Evolutionary conservation across 352 stramenopile genomes (phyloP), one percentile per base, ranked within the genome.

Genomic region (Globisporangium heterothallicum): DNA sequence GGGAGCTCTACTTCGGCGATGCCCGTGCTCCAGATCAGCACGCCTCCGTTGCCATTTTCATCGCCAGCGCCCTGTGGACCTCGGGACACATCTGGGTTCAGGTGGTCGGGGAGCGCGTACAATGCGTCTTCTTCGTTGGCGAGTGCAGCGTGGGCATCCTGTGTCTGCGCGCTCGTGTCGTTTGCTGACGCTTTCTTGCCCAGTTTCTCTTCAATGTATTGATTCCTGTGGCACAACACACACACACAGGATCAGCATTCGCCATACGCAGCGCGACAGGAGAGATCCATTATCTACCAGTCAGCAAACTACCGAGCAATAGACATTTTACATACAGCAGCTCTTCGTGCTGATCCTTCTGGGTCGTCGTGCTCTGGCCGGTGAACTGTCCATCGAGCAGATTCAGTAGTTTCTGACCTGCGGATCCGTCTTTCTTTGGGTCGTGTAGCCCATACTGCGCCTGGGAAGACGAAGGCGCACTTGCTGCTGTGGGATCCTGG

Each of bases 341-440:
- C 61, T 91, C 72, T 56, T 88, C 80, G 55, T 90, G 78, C 58
- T 86, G 78, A 34, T 93, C 78, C 40, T 68, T 65, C 41, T 85
- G 68, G 2, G 72, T 84, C 22, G 66, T 70, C 13, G 59, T 63
- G 44, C 69, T 86, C 56, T 91, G 79, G 9, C 76, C 74, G 38
- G 79, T 93, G 53, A 93, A 93, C 59, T 93, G 82, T 1, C 79
- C 82, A 45, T 89, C 76, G 36, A 93, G 63, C 56, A 92, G 57
- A 30, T 68, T 75, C 41, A 89, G 49, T 24, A 92, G 64, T 60
- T 92, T 92, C 59, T 92, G 63, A 24, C 68, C 72, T 8, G 80
- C 64, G 6, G 72, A 69, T 2, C 78, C 75, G 49, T 92, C 72
- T 45, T 79, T 84, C 58, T 87, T 92, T 0, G 78, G 78, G 53